Evolutionary conservation across 257 asterid species (phyloP).

Genomic region (Anisodus tanguticus): DNA sequence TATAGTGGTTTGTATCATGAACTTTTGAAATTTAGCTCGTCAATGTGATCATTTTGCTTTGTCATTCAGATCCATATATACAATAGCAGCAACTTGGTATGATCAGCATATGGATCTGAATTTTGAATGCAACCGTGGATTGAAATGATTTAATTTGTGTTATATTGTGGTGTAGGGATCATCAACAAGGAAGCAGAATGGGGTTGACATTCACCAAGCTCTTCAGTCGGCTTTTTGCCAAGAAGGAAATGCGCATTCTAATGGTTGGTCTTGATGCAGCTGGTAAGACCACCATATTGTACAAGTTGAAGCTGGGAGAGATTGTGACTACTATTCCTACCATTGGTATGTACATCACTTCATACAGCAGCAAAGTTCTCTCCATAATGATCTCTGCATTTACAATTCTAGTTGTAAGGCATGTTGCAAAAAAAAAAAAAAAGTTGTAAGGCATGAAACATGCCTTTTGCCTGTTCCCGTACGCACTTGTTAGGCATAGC

Average conservation of each 20-base stretch:
- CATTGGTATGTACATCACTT: conserved; percentile 58
- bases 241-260: conserved; percentile 90
- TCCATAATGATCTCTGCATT: conserved; percentile 16
- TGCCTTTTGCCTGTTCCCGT: conserved; percentile 3
- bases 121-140: neutral
- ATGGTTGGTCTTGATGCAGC: conserved; percentile 97
- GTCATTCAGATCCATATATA: conserved; percentile 27
- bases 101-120: neutral
- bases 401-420: neutral
- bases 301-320: conserved; percentile 98
- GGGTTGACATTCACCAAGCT: conserved; percentile 82
- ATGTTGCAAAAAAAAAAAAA: neutral
- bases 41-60: conserved; percentile 24
- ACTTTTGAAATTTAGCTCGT: neutral
- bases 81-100: neutral
- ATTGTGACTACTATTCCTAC: conserved; percentile 95
- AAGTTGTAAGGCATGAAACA: neutral
- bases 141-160: neutral
- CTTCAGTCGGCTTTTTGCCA: conserved; percentile 87
- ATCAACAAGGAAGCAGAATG: conserved; percentile 54
- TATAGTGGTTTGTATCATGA: conserved; percentile 31
- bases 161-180: conserved; percentile 38
- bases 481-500: conserved; percentile 20
- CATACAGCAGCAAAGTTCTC: neutral
- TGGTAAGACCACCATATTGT: conserved; percentile 94